phyloP scores from a whole-genome alignment of 2,329 filamentous ascomycete species.

The Rugonectria rugulosa region DNA sequence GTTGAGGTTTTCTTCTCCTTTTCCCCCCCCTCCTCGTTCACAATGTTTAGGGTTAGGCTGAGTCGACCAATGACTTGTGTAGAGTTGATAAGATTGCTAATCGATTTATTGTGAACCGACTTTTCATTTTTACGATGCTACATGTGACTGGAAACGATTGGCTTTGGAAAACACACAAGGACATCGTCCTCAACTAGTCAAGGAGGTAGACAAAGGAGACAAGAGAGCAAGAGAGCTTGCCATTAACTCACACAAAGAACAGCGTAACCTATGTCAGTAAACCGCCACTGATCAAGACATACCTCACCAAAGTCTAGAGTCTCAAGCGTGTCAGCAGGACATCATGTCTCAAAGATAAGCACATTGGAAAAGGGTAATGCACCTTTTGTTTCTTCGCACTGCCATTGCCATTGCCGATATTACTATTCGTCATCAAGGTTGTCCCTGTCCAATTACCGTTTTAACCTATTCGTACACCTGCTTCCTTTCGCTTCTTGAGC shows the following conservation, averaged over 20 bases:
- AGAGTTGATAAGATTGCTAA: too few species aligned
- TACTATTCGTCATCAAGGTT: constrained; percentile 38
- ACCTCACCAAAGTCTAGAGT: constrained; percentile 33
- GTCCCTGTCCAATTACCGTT: constrained; percentile 12
- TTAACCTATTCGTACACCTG: constrained; percentile 67
- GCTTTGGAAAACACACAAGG: too few species aligned
- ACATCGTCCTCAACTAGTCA: too few species aligned
- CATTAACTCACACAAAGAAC: neutral
- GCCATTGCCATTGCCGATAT: constrained; percentile 33
- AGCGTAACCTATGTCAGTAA: constrained; percentile 26
- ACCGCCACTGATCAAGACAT: constrained; percentile 24
- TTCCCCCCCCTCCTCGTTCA: too few species aligned
- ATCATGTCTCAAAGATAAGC: constrained; percentile 29
- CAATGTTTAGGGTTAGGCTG: too few species aligned
- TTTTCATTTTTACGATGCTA: too few species aligned
- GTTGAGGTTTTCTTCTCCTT: too few species aligned
- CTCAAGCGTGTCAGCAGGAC: constrained; percentile 40
- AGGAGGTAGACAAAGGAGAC: neutral
- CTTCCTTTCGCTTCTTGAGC: constrained; percentile 70
- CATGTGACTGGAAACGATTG: too few species aligned
- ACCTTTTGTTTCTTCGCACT: constrained; percentile 41
- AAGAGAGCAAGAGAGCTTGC: neutral
- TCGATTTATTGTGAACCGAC: too few species aligned
- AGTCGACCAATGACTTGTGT: too few species aligned
- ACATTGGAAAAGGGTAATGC: constrained; percentile 40